phyloP scores from a whole-genome alignment of 2,329 filamentous ascomycete genomes.

The Calonectria montana region DNA sequence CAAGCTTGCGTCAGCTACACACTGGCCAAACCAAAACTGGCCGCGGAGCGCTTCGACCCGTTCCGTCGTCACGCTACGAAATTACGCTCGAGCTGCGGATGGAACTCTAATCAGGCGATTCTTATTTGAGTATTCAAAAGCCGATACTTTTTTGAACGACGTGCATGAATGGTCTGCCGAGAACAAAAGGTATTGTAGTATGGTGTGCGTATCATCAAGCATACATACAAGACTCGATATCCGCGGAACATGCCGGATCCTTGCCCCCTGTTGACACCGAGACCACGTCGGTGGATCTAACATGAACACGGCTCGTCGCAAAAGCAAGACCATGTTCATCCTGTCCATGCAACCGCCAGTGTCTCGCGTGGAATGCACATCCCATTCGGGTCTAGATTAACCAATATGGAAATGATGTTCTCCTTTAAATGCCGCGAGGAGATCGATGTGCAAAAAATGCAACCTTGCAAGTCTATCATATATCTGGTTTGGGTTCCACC shows the following conservation, averaged over 20 bases:
- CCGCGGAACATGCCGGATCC: neutral
- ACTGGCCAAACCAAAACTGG: neutral
- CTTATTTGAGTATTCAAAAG: neutral
- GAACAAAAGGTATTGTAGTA: too few species aligned
- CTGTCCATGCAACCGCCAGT: neutral
- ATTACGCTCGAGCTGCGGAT: neutral
- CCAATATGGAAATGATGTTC: slow-evolving; percentile 7
- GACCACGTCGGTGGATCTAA: neutral
- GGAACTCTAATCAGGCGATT: neutral
- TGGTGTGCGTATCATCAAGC: neutral
- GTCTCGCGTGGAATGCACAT: neutral
- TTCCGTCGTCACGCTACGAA: neutral
- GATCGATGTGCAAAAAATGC: neutral
- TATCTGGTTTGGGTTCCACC: neutral
- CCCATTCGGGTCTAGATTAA: neutral
- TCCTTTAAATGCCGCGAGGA: slow-evolving; percentile 2
- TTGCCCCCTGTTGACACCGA: neutral
- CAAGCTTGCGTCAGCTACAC: neutral
- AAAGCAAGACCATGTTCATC: slow-evolving; percentile 5
- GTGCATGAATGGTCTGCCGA: too few species aligned
- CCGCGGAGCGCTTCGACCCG: neutral
- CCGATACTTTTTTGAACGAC: neutral
- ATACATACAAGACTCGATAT: neutral
- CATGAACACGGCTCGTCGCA: neutral
- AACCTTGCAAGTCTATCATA: neutral